Evolutionary conservation across 202 grass and related monocot species (phyloP).

Genomic region (Digitaria exilis): DNA sequence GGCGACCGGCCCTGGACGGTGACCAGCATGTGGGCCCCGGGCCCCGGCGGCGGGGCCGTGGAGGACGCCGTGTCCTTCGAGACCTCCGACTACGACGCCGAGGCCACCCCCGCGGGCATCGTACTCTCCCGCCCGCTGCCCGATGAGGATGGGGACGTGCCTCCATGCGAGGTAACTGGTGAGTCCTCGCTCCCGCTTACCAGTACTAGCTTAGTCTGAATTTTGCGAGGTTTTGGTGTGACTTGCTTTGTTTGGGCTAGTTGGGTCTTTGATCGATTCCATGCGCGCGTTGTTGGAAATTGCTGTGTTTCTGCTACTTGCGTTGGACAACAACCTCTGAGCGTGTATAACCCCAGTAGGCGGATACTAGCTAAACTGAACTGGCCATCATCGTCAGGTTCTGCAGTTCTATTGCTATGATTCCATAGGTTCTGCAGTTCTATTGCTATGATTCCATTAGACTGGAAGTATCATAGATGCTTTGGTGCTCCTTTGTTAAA

Average conservation of each 20-base stretch:
- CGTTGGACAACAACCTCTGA: background rate
- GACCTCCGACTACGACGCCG: conserved; percentile 52
- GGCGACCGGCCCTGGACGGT: conserved; percentile 37
- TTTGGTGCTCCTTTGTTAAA: background rate
- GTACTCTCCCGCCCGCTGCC: conserved; percentile 24
- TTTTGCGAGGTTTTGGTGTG: conserved; percentile 3
- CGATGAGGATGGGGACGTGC: background rate
- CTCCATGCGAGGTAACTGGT: conserved; percentile 67
- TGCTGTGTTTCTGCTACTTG: background rate
- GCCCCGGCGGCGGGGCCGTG: conserved; percentile 33
- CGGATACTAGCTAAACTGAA: background rate
- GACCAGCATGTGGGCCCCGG: conserved; percentile 45
- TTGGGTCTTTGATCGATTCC: conserved; percentile 30
- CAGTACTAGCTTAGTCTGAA: background rate
- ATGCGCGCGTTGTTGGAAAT: background rate
- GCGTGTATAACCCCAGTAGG: background rate
- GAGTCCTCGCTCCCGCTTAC: conserved; percentile 20
- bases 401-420: background rate
- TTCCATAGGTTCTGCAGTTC: too few species aligned
- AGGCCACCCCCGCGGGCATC: conserved; percentile 13
- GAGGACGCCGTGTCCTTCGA: conserved; percentile 66
- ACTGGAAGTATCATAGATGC: conserved; percentile 10
- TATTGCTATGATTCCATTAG: background rate
- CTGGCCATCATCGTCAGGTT: conserved; percentile 17
- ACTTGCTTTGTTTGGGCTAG: background rate